phyloP scores from a whole-genome alignment of 148 eudicot species.

The Nepenthes gracilis region DNA sequence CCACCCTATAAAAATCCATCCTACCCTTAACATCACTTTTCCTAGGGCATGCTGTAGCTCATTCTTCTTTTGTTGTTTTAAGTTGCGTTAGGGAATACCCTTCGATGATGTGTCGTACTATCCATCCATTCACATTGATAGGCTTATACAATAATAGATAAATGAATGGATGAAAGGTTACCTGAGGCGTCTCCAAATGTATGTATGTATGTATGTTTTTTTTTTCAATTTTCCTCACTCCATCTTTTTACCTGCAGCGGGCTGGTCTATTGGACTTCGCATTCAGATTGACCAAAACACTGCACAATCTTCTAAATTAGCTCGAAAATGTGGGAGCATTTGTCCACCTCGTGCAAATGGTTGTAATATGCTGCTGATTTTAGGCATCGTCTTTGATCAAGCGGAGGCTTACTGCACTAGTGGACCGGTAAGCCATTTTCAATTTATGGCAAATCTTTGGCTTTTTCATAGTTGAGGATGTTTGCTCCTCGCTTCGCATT shows the following conservation, averaged over 20 bases:
- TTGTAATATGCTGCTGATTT: conserved; percentile 16
- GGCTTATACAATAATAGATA: no score
- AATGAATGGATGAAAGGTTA: no score
- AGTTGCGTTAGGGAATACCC: no score
- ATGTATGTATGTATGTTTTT: neutral
- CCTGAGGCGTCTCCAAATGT: neutral
- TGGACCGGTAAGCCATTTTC: no score
- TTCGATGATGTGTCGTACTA: no score
- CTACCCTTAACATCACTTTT: neutral
- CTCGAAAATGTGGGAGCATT: conserved; percentile 6
- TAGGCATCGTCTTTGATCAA: conserved; percentile 4
- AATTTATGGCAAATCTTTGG: no score
- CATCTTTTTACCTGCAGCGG: conserved; percentile 37
- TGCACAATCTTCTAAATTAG: neutral
- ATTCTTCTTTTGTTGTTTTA: neutral
- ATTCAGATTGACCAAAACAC: conserved; percentile 30
- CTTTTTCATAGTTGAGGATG: no score
- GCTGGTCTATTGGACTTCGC: conserved; percentile 78
- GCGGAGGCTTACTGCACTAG: neutral
- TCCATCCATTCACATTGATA: no score
- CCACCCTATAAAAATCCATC: no score
- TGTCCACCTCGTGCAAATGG: conserved; percentile 20
- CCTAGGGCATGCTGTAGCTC: no score
- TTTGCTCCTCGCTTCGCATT: no score
- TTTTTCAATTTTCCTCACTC: neutral